Evolutionary conservation across 2,329 filamentous ascomycete species (phyloP), one percentile per base, ranked within the genome.

Genomic region (Colletotrichum echinochloae): DNA sequence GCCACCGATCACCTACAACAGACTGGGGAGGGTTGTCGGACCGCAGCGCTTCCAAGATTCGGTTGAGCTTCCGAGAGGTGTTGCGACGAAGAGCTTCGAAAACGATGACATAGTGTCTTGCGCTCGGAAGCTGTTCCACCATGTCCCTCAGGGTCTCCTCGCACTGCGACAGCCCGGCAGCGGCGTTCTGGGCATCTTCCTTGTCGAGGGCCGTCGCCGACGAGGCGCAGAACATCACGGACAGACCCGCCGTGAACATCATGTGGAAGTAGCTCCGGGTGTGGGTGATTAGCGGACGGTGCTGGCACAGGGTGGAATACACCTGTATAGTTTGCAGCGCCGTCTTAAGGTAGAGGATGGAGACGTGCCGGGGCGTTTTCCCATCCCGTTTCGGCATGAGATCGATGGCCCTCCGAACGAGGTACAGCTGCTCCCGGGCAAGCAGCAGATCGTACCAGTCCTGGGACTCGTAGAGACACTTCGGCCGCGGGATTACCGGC

Each of bases 201-300:
- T 48, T 26, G 1, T 65, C 52, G 5, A 74, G 51, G 1, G 60
- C 46, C 16, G 60, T 46, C 5, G 67, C 49, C 1, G 72, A 46
- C 0, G 76, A 75, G 8, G 76, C 65, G 60, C 75, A 75, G 66
- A 76, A 79, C 65, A 83, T 78, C 1, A 82, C 75, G 6, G 77
- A 80, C 0, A 85, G 67, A 0, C 83, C 83, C 3, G 83, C 82
- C 0, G 83, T 83, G 56, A 85, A 85, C 3, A 85, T 79, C 56
- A 82, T 80, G 60, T 86, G 83, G 33, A 86, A 85, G 70, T 86
- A 86, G 55, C 81, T 84, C n/a, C 83, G 76, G 0, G 84, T 85
- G 64, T 81, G 83, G 0, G 81, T 84, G 44, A 84, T 82, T 16
- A 78, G 75, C 2, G 75, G 76, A 2, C 75, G 75, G 5, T 79